Base-by-base conservation (phyloP, 2,329 filamentous ascomycete species). In the Stenocarpella maydis region DNA sequence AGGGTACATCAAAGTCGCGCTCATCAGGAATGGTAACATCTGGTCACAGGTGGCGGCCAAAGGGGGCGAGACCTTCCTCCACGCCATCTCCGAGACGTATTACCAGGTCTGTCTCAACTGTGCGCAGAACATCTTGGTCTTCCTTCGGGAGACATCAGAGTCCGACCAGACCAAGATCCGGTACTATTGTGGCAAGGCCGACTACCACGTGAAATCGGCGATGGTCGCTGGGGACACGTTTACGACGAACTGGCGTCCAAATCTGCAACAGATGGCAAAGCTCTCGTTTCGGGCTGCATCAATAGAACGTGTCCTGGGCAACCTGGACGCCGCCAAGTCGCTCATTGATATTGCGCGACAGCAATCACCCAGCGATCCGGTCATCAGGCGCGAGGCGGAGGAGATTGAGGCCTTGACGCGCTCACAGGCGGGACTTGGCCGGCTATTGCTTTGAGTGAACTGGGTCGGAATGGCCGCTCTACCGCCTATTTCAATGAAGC, bases 251-350 rank as follows among this genome's bases (percentile, higher is more conserved):
- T 70, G 65, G 69, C 19, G 19, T 26, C 69, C 69, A 3, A 68
- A 24, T n/a, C 15, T 45, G 26, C 24, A 53, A 21, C 65, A 70
- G 34, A 41, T 31, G 69, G 69, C 65, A 3, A 65, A 70, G 34
- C 39, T 68, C 12, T 47, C 21, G 3, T 70, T 68, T 53, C 60
- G 65, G 19, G 12, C n/a, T 4, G 65, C 69, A 21, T 61, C 67
- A 28, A 67, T 67, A 15, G 49, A 34, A 9, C 49, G 65, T n/a
- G 41, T 70, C 5, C 10, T 60, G 8, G 65, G 65, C n/a, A 47
- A 68, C 14, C 17, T 60, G 41, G 9, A 37, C 6, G n/a, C 26
- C 2, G 65, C 65, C 3, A 39, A 58, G 24, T n/a, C 12, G 4
- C 55, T 60, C 1, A 61, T 70, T 9, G 34, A 49, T 12, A 28